A percentile compares a stretch with the other conserved stretches of the same genome.
Conservation (phyloP, 495 filamentous ascomycete genomes). For the Penicillium maclennaniae region DNA sequence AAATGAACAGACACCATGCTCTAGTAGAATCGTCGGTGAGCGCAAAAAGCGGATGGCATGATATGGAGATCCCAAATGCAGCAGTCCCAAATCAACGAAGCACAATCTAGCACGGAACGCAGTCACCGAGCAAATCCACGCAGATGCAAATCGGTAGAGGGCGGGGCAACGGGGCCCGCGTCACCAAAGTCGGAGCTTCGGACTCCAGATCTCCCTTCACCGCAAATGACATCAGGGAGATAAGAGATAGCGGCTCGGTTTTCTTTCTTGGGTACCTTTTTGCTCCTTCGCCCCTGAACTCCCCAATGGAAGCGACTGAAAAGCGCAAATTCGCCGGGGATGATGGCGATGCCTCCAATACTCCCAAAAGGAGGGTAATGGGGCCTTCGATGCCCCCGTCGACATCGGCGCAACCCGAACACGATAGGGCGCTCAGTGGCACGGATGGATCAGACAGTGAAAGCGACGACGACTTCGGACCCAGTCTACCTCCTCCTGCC, state of each 20-base stretch:
- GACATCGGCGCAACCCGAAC: constrained; percentile 15
- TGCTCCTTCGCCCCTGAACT: not conserved
- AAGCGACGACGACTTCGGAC: constrained; percentile 71
- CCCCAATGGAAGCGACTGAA: constrained; percentile 10
- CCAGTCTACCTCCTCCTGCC: constrained; percentile 63
- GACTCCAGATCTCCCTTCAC: not conserved
- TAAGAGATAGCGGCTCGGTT: not conserved
- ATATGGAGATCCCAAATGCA: not conserved
- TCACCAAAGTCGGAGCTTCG: not conserved
- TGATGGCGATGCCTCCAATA: not conserved
- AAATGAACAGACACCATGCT: constrained; percentile 2
- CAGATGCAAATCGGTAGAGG: not conserved
- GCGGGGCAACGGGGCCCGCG: not conserved
- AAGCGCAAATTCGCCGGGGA: constrained; percentile 17
- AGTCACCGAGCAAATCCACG: not conserved
- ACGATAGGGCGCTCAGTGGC: constrained; percentile 8
- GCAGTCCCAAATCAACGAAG: not conserved
- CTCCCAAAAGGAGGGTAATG: constrained; percentile 29
- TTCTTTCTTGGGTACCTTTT: not conserved
- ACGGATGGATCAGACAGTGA: constrained; percentile 31
- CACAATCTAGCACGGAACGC: not conserved
- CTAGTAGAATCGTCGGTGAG: not conserved
- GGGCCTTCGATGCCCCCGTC: constrained; percentile 32
- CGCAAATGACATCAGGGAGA: not conserved
- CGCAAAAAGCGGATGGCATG: not conserved